Percentiles rank a stretch among this genome's conserved stretches.
Conservation (phyloP, 768 basidiomycete species). For the Podaxis rugospora region DNA sequence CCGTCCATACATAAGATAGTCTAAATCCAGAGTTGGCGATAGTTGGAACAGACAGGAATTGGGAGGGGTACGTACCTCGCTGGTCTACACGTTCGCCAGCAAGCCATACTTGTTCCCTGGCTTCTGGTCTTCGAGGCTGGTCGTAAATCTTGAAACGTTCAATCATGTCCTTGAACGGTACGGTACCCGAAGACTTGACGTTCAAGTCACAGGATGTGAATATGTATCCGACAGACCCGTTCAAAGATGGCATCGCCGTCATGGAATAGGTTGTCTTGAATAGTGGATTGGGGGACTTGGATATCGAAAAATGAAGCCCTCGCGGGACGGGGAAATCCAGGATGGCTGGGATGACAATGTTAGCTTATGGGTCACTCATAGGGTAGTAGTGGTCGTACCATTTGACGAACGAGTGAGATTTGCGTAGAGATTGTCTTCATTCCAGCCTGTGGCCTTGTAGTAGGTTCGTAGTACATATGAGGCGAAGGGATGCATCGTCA, state of each 20-base stretch:
- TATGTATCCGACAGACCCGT: slow-evolving; percentile 90
- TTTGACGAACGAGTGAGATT: slow-evolving; percentile 87
- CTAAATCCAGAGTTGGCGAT: slow-evolving; percentile 28
- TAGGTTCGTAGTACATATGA: slow-evolving; percentile 86
- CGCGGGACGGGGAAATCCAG: slow-evolving; percentile 88
- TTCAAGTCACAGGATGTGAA: slow-evolving; percentile 85
- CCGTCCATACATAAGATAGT: slow-evolving; percentile 91
- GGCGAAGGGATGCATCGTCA: slow-evolving; percentile 79
- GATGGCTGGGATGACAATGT: slow-evolving; percentile 50
- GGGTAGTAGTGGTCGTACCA: slow-evolving; percentile 40
- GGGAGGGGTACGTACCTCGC: slow-evolving; percentile 44
- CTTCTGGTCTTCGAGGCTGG: slow-evolving; percentile 75
- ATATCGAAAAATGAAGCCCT: slow-evolving; percentile 75
- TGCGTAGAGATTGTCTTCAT: slow-evolving; percentile 90
- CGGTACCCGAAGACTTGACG: slow-evolving; percentile 62
- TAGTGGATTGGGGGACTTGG: slow-evolving; percentile 82
- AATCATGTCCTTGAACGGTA: slow-evolving; percentile 83
- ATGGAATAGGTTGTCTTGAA: slow-evolving; percentile 92
- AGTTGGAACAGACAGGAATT: not conserved
- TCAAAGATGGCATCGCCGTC: slow-evolving; percentile 88
- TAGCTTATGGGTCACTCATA: not conserved
- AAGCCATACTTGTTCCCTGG: slow-evolving; percentile 75
- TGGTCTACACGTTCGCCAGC: slow-evolving; percentile 75
- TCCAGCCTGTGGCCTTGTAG: slow-evolving; percentile 93
- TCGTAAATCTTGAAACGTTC: slow-evolving; percentile 85